Percentiles rank a stretch among this genome's conserved stretches.
Conservation (phyloP, 2,329 filamentous ascomycete species). For the Madurella mycetomatis region DNA sequence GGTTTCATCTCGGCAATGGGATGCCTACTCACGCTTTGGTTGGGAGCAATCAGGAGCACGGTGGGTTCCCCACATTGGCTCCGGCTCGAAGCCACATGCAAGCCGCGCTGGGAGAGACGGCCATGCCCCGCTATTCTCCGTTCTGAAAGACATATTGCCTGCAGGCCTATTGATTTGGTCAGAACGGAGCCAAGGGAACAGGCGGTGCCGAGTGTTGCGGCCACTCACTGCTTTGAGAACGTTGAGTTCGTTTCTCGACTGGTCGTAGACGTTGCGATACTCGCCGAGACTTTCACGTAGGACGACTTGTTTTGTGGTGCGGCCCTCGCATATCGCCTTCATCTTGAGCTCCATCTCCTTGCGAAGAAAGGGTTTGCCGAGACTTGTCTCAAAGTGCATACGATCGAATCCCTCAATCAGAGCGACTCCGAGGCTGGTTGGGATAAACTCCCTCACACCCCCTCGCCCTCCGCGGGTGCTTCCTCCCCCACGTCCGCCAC, state of each 20-base stretch:
- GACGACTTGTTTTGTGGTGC: conserved; percentile 67
- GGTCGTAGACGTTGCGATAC: conserved; percentile 81
- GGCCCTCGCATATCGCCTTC: conserved; percentile 92
- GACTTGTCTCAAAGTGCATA: conserved; percentile 86
- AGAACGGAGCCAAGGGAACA: conserved; percentile 13
- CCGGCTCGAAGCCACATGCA: background rate
- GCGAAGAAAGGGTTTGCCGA: conserved; percentile 91
- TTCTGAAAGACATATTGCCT: conserved; percentile 50
- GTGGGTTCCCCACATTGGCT: background rate
- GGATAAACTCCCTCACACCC: conserved; percentile 79
- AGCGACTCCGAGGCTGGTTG: conserved; percentile 84
- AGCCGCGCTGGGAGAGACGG: background rate
- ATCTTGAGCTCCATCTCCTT: conserved; percentile 98
- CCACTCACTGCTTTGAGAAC: conserved; percentile 57
- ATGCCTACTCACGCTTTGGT: background rate
- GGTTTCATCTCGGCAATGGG: conserved; percentile 4
- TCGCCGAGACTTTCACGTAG: conserved; percentile 79
- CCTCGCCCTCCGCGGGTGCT: conserved; percentile 42
- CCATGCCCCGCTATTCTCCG: conserved; percentile 11
- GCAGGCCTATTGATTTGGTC: conserved; percentile 39
- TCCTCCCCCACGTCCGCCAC: conserved; percentile 36
- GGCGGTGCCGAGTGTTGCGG: background rate
- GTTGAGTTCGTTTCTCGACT: conserved; percentile 72
- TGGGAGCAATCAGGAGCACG: background rate
- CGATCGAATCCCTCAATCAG: conserved; percentile 92